A percentile compares a stretch with the other conserved stretches of the same genome.
Evolutionary conservation across 257 asterid species (phyloP).

Genomic region (Misopates orontium): DNA sequence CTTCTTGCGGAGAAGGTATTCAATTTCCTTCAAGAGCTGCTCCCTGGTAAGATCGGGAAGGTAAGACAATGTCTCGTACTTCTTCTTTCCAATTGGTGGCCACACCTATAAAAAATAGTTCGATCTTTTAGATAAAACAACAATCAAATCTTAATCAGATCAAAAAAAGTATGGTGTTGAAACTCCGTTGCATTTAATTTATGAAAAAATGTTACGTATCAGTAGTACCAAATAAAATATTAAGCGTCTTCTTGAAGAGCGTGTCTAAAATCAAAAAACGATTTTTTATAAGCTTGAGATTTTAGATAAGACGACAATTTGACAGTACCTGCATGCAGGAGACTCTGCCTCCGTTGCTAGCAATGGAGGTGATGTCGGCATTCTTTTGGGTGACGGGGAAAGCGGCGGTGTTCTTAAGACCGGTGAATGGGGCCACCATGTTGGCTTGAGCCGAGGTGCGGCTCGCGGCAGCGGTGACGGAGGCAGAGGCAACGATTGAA

Average conservation of each 20-base stretch:
- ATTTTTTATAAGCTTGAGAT: no score
- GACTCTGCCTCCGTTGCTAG: slow-evolving; percentile 9
- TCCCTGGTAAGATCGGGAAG: slow-evolving; percentile 44
- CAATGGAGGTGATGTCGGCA: slow-evolving; percentile 2
- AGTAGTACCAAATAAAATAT: no score
- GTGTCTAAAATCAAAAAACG: no score
- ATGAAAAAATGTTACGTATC: no score
- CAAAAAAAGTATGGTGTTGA: no score
- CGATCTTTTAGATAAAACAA: no score
- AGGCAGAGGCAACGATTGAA: slow-evolving; percentile 1
- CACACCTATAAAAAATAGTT: slow-evolving; percentile 32
- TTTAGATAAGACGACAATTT: no score
- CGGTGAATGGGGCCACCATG: slow-evolving; percentile 20
- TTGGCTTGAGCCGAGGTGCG: slow-evolving; percentile 17
- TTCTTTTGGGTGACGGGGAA: neutral
- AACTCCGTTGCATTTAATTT: no score
- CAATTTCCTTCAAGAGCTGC: slow-evolving; percentile 45
- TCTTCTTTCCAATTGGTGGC: slow-evolving; percentile 44
- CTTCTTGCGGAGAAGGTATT: slow-evolving; percentile 37
- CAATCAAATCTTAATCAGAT: no score
- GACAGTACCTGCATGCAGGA: slow-evolving; percentile 1
- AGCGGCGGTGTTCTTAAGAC: neutral
- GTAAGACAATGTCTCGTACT: slow-evolving; percentile 63
- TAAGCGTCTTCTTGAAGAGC: no score
- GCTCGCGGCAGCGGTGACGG: neutral